Base-by-base conservation (phyloP, 2,329 filamentous ascomycete species). In the Aspergillus transmontanensis region DNA sequence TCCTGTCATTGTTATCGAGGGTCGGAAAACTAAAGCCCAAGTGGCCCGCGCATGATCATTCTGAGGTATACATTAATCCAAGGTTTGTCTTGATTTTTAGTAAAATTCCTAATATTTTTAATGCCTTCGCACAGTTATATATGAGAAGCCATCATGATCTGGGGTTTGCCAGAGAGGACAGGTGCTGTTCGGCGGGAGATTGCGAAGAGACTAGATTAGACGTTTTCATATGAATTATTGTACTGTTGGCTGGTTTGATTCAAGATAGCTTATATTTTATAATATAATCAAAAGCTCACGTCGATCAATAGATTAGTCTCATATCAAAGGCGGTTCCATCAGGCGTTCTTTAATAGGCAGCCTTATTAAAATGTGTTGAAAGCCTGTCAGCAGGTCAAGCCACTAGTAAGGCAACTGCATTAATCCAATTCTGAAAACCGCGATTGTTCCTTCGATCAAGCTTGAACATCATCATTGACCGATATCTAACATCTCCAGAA, bases 401-500 rank as follows among this genome's bases (percentile, higher is more conserved):
- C 45, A 48, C 45, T 14, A 23, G 45, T 23, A 26, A 48, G 21
- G n/a, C 23, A 26, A 6, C 45, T 28, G 6, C 36, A 19, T 41
- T 41, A 7, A 16, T 19, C 1, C 16, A 41, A 41, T 19, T 2
- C 36, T 19, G 36, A 19, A 41, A 3, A 9, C 6, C 7, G 6
- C 36, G 16, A 19, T 11, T 41, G 16, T 5, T 41, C 12, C 16
- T 11, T 19, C 12, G 9, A 26, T 3, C 21, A 26, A 21, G n/a
- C 43, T 46, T 23, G n/a, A 23, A 11, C n/a, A 46, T 23, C 11
- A 21, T 6, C 41, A 45, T 23, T 45, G 2, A 41, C 11, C 12
- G 74, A n/a, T 54, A 16, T 19, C 16, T 14, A 34, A 23, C n/a
- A 39, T 10, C n/a, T 1, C n/a, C 30, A 26, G n/a, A 26, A 9